A percentile compares a stretch with the other conserved stretches of the same genome.
Conservation (phyloP, 805 yeast species). For the Saccharomycopsis javanensis region DNA sequence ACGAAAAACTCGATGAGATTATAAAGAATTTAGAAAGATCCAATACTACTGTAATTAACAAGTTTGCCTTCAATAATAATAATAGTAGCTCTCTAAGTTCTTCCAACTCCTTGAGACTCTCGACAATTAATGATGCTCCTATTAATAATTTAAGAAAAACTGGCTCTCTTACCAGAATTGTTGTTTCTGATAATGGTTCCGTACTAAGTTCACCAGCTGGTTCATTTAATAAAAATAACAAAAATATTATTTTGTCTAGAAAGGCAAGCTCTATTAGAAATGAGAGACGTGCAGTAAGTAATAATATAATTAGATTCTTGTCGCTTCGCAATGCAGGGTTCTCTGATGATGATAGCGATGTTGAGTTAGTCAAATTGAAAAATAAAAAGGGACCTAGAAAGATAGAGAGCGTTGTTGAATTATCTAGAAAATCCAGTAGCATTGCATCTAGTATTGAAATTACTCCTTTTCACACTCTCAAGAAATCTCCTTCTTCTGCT, state of each 20-base stretch:
- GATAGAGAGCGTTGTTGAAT: background rate
- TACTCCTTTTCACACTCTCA: background rate
- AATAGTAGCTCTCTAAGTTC: background rate
- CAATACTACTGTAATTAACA: background rate
- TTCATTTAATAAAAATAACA: background rate
- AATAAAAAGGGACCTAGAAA: background rate
- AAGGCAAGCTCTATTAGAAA: background rate
- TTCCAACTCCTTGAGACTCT: background rate
- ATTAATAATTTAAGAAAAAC: background rate
- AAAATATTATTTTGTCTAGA: background rate
- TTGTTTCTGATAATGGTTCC: background rate
- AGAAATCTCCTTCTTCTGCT: background rate
- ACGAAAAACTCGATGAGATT: background rate
- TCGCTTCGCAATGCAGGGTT: background rate
- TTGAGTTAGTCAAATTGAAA: background rate
- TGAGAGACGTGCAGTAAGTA: background rate
- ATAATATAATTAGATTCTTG: background rate
- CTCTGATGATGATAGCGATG: conserved; percentile 1
- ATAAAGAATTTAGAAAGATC: background rate
- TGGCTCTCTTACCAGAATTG: background rate
- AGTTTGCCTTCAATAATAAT: background rate
- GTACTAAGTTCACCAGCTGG: background rate
- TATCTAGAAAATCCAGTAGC: background rate
- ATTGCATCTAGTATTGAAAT: background rate
- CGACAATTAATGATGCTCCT: background rate